These are phyloP conservation scores for Boletus sp. DNA, from an alignment of 768 basidiomycete genomes.

Conservation along the genomic window DNA sequence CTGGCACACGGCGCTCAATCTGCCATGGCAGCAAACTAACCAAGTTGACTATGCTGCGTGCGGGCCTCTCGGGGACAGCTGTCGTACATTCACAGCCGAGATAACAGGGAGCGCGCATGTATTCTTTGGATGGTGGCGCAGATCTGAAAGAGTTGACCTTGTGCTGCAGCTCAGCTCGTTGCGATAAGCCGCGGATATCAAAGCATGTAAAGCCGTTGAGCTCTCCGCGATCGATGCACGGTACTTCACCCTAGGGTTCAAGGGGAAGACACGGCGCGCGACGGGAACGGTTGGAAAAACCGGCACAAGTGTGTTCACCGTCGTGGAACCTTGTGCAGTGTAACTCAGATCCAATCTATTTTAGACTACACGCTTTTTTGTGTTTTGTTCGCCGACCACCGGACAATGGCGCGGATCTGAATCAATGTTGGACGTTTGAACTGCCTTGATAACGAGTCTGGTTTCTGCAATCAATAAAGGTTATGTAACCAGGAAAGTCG, in stretches of 20 bases:
- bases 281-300: slow-evolving; percentile 20
- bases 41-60: neutral
- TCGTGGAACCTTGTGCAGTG: neutral
- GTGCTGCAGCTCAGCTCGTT: neutral
- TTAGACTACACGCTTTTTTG: neutral
- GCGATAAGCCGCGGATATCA: slow-evolving; percentile 6
- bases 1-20: neutral
- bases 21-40: slow-evolving; percentile 8
- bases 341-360: slow-evolving; percentile 18
- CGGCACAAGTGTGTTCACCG: neutral
- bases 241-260: neutral
- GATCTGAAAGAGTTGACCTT: neutral
- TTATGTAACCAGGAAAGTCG: slow-evolving; percentile 15
- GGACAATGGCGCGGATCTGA: slow-evolving; percentile 14
- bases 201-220: neutral
- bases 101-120: neutral
- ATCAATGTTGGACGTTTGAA: neutral
- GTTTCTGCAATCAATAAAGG: slow-evolving; percentile 8
- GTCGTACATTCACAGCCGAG: neutral
- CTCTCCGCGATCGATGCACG: neutral
- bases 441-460: neutral
- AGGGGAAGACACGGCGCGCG: slow-evolving; percentile 8
- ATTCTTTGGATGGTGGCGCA: neutral
- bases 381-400: slow-evolving; percentile 4
- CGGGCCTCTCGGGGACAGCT: neutral